phyloP scores from a whole-genome alignment of 805 yeast genomes.

The Teunomyces barrocoloradensis region DNA sequence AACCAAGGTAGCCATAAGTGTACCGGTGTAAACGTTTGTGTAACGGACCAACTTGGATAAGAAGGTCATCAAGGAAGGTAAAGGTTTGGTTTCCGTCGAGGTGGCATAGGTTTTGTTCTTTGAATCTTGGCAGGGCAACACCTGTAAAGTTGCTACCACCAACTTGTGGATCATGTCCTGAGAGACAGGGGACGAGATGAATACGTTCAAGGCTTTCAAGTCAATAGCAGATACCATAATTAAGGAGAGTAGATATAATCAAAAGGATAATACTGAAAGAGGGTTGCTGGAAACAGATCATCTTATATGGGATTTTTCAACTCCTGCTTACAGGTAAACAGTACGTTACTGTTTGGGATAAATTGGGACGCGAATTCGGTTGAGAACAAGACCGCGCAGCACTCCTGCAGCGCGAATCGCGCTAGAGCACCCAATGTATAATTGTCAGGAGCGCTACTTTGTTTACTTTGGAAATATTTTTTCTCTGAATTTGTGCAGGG shows the following conservation, averaged over 20 bases:
- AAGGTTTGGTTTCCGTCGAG: slow-evolving; percentile 35
- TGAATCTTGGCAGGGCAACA: slow-evolving; percentile 56
- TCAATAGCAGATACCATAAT: slow-evolving; percentile 26
- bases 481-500: background rate
- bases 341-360: slow-evolving; percentile 4
- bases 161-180: slow-evolving; percentile 72
- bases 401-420: slow-evolving; percentile 2
- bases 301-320: slow-evolving; percentile 1
- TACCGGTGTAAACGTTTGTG: slow-evolving; percentile 79
- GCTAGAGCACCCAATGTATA: background rate
- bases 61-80: slow-evolving; percentile 74
- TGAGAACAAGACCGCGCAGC: slow-evolving; percentile 6
- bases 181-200: slow-evolving; percentile 64
- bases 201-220: slow-evolving; percentile 54
- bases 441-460: background rate
- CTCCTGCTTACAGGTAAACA: slow-evolving; percentile 6
- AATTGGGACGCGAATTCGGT: background rate
- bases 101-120: slow-evolving; percentile 25
- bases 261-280: background rate
- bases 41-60: slow-evolving; percentile 68
- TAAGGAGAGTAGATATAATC: background rate
- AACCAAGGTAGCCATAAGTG: slow-evolving; percentile 68
- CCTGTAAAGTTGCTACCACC: slow-evolving; percentile 64
- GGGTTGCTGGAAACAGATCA: background rate
- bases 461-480: background rate